Evolutionary conservation across 805 yeast genomes (phyloP), one percentile per base, ranked within the genome.

Genomic region (Kazachstania psychrophila): DNA sequence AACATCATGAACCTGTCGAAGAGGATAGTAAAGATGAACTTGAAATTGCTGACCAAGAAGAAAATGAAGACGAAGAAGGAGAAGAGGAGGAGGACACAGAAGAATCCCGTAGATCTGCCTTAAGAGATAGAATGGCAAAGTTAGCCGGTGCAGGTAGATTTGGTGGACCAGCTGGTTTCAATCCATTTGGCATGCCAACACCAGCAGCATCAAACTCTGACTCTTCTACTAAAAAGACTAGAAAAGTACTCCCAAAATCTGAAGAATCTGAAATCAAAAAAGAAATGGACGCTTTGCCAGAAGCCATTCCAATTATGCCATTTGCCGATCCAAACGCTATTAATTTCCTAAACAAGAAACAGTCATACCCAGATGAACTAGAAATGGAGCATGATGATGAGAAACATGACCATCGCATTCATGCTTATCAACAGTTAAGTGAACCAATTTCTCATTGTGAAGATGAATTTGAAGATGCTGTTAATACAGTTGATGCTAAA

Each of bases 121-220:
- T 89, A 36, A 78, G 94, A 15, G 96, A 83, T 45, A 73, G 96
- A 42, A 89, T 89, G 96, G 97, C 98, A n/a, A 84, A 79, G 49
- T 71, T 89, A 14, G 82, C 96, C 0, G 94, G 95, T 15, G 76
- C 77, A 11, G 79, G 83, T 40, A 73, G 82, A 77, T 71, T 77
- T 60, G 88, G 87, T 29, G 60, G 58, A 47, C 56, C 59, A 22
- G 62, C 60, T 19, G 65, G 61, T 1, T 65, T 66, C 41, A 66
- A 66, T 35, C 71, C 71, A 24, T 66, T 66, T 41, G 69, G 64
- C 33, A 46, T 49, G 26, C 59, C 66, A 8, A 36, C 45, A 7
- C 38, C 61, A 4, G 35, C 53, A 15, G 26, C 51, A 23, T 8
- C 36, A 9, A 27, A 38, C n/a, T 14, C 46, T 27, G 31, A 46